Conservation (phyloP, 352 stramenopile species). For the Pythium chondricola region DNA sequence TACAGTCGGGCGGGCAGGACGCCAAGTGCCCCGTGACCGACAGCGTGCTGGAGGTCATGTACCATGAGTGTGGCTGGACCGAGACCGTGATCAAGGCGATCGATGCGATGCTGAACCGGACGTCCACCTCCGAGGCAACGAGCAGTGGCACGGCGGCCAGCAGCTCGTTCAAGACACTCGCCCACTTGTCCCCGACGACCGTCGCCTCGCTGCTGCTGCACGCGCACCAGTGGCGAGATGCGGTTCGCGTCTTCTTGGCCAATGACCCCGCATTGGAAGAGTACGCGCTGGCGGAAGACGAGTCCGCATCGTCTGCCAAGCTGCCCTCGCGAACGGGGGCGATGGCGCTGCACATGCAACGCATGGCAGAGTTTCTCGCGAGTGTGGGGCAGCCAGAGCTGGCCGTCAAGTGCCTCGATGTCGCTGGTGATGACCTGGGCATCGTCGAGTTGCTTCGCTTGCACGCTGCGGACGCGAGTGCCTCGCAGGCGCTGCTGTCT, state of each 20-base stretch:
- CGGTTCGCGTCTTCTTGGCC: conserved; percentile 38
- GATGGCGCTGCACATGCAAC: conserved; percentile 29
- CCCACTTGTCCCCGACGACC: conserved; percentile 30
- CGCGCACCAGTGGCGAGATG: conserved; percentile 47
- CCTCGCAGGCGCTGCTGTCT: conserved; percentile 22
- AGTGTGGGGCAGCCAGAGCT: conserved; percentile 46
- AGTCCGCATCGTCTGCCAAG: conserved; percentile 31
- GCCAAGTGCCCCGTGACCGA: conserved; percentile 43
- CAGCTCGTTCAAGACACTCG: conserved; percentile 32
- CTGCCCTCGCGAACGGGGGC: conserved; percentile 48
- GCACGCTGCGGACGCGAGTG: conserved; percentile 9
- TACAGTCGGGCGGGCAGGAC: conserved; percentile 30
- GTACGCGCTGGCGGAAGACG: conserved; percentile 52
- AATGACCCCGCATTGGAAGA: conserved; percentile 57
- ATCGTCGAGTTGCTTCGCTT: conserved; percentile 43
- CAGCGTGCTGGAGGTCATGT: conserved; percentile 30
- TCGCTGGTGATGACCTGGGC: conserved; percentile 61
- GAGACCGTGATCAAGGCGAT: conserved; percentile 44
- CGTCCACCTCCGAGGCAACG: not conserved
- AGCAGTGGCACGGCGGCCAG: not conserved
- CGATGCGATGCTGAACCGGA: conserved; percentile 27
- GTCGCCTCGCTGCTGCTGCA: conserved; percentile 49
- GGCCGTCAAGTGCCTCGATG: conserved; percentile 55
- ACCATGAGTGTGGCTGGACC: conserved; percentile 54
- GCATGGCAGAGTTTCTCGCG: conserved; percentile 39